phyloP scores from a whole-genome alignment of 805 yeast species.

The Priceomyces melissophilus region DNA sequence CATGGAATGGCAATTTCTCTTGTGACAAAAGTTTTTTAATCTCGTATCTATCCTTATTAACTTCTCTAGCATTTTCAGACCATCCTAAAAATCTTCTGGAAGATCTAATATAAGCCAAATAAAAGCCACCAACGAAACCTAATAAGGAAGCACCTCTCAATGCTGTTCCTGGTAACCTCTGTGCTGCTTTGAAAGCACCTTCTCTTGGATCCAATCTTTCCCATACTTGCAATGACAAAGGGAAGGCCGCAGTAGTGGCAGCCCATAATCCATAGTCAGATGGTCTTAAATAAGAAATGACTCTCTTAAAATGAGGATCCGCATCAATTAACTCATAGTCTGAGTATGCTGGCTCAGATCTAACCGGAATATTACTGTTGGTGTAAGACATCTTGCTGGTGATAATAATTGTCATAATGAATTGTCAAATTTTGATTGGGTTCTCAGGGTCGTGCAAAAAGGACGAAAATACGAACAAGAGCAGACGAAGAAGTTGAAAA shows the following conservation, averaged over 20 bases:
- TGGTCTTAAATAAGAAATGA: slow-evolving; percentile 66
- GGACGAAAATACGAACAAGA: not conserved
- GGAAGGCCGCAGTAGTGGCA: slow-evolving; percentile 39
- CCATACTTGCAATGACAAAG: slow-evolving; percentile 39
- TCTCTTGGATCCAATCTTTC: slow-evolving; percentile 41
- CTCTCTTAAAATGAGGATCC: slow-evolving; percentile 74
- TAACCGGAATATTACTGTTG: slow-evolving; percentile 37
- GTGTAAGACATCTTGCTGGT: slow-evolving; percentile 34
- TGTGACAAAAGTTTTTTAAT: slow-evolving; percentile 61
- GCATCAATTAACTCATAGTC: slow-evolving; percentile 60
- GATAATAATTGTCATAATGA: slow-evolving; percentile 10
- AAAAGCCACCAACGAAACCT: slow-evolving; percentile 73
- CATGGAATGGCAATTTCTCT: slow-evolving; percentile 67
- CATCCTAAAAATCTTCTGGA: slow-evolving; percentile 75
- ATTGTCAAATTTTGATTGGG: slow-evolving; percentile 38
- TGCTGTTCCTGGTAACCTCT: slow-evolving; percentile 51
- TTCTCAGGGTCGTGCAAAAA: too few species aligned
- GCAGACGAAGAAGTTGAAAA: not conserved
- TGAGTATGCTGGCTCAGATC: slow-evolving; percentile 33
- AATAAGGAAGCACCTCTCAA: slow-evolving; percentile 58
- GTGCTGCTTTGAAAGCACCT: slow-evolving; percentile 43
- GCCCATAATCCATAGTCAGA: slow-evolving; percentile 58
- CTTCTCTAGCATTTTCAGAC: slow-evolving; percentile 70
- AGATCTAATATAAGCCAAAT: slow-evolving; percentile 64
- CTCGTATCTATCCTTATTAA: slow-evolving; percentile 68